Evolutionary conservation across 176 grass and related monocot species (phyloP).

Genomic region (Oryza meridionalis): DNA sequence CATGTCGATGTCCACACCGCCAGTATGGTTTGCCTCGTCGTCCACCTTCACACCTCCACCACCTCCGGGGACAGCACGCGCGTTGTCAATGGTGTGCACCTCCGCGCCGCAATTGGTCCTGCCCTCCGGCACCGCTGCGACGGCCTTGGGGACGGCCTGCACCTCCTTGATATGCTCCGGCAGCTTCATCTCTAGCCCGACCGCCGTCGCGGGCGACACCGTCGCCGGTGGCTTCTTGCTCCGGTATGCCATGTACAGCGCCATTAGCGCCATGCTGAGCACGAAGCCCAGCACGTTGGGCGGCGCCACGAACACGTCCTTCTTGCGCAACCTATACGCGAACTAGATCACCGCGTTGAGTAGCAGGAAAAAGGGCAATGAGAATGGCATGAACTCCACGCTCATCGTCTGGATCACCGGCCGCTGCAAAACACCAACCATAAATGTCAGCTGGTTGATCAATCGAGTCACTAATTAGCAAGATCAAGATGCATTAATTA

Average conservation of each 20-base stretch:
- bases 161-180: constrained; percentile 52
- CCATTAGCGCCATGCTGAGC: constrained; percentile 81
- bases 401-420: constrained; percentile 91
- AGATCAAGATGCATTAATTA: not conserved
- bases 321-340: constrained; percentile 69
- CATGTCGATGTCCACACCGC: too few relatives aligned
- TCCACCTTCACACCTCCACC: not conserved
- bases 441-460: not conserved
- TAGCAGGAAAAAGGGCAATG: constrained; percentile 78
- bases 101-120: constrained; percentile 46
- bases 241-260: constrained; percentile 69
- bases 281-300: constrained; percentile 84
- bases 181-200: constrained; percentile 50
- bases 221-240: constrained; percentile 24
- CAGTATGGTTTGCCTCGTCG: too few relatives aligned
- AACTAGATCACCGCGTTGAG: constrained; percentile 89
- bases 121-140: constrained; percentile 11
- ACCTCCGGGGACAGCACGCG: not conserved
- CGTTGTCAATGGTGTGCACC: constrained; percentile 64
- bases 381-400: constrained; percentile 99
- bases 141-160: not conserved
- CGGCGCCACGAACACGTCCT: constrained; percentile 74
- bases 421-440: constrained; percentile 44
- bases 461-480: not conserved
- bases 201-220: too few relatives aligned